phyloP scores from a whole-genome alignment of 164 flowering plant genomes.

The Macadamia integrifolia region DNA sequence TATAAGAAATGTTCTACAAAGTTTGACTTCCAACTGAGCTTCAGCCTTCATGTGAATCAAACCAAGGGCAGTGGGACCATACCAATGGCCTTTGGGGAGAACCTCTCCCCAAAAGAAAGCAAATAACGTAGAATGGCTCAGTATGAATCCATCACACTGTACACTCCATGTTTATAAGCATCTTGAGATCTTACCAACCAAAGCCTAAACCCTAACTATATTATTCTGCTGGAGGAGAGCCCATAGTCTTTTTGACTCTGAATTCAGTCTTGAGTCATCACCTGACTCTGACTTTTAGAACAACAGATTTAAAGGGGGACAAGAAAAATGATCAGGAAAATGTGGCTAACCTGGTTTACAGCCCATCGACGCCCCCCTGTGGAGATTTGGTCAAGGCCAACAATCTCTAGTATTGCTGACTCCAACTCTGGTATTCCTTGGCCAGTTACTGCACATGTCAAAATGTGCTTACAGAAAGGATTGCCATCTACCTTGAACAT shows the following conservation, averaged over 20 bases:
- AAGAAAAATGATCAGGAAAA: not conserved
- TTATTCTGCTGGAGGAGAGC: no score
- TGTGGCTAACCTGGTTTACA: constrained; percentile 72
- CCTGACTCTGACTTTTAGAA: not conserved
- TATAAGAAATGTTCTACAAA: no score
- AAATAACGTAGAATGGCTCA: no score
- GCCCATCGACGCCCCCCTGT: constrained; percentile 82
- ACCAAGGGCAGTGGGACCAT: no score
- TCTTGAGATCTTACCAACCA: no score
- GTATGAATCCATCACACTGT: no score
- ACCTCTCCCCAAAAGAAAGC: no score
- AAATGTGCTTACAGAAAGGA: constrained; percentile 48
- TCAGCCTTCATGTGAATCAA: no score
- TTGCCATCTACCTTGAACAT: constrained; percentile 18
- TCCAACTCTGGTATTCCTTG: constrained; percentile 75
- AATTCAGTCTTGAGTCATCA: not conserved
- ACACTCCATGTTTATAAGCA: no score
- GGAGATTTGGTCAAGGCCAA: constrained; percentile 60
- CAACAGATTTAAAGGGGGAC: not conserved
- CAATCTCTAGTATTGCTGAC: constrained; percentile 53
- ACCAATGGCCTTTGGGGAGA: no score
- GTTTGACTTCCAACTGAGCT: no score
- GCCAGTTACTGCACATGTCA: constrained; percentile 81
- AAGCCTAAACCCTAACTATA: no score
- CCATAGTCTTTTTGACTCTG: not conserved